A percentile compares a stretch with the other conserved stretches of the same genome.
These are phyloP conservation scores for Alloteropsis angusta DNA, from an alignment of 202 grass and related monocot species.

Conservation along the genomic window DNA sequence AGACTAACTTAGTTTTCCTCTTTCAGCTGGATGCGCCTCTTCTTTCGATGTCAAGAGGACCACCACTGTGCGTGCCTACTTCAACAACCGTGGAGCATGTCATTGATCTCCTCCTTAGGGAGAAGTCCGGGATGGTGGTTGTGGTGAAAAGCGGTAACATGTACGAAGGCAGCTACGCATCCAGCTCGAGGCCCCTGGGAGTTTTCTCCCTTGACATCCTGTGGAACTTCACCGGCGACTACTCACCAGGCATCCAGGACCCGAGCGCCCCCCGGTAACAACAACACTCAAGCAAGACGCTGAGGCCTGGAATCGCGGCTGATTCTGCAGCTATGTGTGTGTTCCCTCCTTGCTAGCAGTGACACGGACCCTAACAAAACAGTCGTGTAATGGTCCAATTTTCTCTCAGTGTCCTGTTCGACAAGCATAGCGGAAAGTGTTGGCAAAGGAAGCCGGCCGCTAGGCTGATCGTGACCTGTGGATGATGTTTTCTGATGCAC, in stretches of 20 bases:
- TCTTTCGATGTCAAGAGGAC: constrained; percentile 52
- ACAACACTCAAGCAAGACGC: not conserved
- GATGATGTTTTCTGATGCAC: constrained; percentile 23
- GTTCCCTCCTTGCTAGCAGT: not conserved
- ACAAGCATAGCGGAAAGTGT: not conserved
- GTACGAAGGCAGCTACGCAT: constrained; percentile 52
- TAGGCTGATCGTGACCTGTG: constrained; percentile 1
- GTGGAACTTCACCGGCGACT: constrained; percentile 17
- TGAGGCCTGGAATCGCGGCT: not conserved
- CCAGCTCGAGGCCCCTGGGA: constrained; percentile 68
- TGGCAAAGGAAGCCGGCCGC: not conserved
- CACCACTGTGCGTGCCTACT: constrained; percentile 52
- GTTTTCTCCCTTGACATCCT: constrained; percentile 51
- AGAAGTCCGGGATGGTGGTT: constrained; percentile 58
- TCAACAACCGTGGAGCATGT: constrained; percentile 60
- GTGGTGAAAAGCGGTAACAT: constrained; percentile 55
- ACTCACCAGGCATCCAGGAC: not conserved
- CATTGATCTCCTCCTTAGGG: constrained; percentile 64
- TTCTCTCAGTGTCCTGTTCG: not conserved
- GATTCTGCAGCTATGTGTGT: not conserved
- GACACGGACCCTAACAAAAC: not conserved
- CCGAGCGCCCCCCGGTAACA: not conserved
- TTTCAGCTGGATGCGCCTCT: constrained; percentile 65
- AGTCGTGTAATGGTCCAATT: not conserved
- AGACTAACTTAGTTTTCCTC: not conserved